Percentiles rank a stretch among this genome's conserved stretches.
Evolutionary conservation across 768 basidiomycete species (phyloP).

Genomic region (Pluteus cervinus): DNA sequence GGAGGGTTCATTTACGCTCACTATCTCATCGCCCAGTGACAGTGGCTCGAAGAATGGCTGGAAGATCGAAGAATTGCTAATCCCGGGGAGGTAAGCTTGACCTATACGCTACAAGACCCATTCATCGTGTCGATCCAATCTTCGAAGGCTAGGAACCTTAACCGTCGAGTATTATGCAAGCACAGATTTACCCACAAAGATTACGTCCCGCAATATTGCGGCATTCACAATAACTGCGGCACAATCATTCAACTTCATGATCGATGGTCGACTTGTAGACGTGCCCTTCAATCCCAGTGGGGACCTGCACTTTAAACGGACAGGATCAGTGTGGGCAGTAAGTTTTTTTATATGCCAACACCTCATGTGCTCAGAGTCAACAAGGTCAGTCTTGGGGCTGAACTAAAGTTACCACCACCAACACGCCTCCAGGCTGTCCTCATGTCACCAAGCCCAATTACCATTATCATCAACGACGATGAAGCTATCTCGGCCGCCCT

Average conservation of each 20-base stretch:
- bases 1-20: slow-evolving; percentile 69
- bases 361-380: no score
- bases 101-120: neutral
- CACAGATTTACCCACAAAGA: no score
- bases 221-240: no score
- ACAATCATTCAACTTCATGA: no score
- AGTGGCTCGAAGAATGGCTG: slow-evolving; percentile 69
- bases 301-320: no score
- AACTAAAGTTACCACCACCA: slow-evolving; percentile 30
- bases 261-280: no score
- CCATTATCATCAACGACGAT: slow-evolving; percentile 48
- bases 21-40: slow-evolving; percentile 63
- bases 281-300: no score
- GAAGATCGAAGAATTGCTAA: slow-evolving; percentile 47
- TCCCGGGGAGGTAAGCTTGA: slow-evolving; percentile 62
- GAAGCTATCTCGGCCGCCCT: slow-evolving; percentile 36
- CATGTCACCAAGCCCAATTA: slow-evolving; percentile 43
- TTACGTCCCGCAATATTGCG: no score
- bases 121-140: neutral
- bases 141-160: slow-evolving; percentile 32
- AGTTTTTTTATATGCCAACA: no score
- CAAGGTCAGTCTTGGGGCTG: no score
- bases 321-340: no score
- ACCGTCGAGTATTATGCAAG: slow-evolving; percentile 18
- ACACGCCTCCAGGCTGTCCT: slow-evolving; percentile 68